Percentiles rank a stretch among this genome's conserved stretches.
Evolutionary conservation across 371 early-diverging fungal species (phyloP).

Genomic region (Apophysomyces variabilis): DNA sequence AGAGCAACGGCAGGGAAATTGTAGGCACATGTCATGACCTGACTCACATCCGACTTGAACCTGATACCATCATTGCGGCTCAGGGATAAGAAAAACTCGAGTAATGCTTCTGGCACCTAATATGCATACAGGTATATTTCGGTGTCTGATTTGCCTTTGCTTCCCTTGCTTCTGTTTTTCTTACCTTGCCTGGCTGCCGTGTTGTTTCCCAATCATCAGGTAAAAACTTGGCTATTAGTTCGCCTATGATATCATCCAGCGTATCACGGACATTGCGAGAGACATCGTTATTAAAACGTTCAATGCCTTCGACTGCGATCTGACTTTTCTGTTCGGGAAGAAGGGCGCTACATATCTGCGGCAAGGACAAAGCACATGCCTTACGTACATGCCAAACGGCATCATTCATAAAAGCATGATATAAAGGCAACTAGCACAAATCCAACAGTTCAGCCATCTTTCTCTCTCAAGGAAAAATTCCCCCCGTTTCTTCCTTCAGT

Average conservation of each 20-base stretch:
- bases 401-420: slow-evolving; percentile 45
- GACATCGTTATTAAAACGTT: slow-evolving; percentile 46
- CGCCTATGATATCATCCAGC: slow-evolving; percentile 53
- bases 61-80: slow-evolving; percentile 20
- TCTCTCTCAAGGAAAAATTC: neutral
- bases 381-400: slow-evolving; percentile 58
- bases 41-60: slow-evolving; percentile 40
- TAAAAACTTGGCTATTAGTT: slow-evolving; percentile 53
- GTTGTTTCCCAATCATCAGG: slow-evolving; percentile 42
- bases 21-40: slow-evolving; percentile 53
- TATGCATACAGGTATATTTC: no score
- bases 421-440: slow-evolving; percentile 41
- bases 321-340: slow-evolving; percentile 37
- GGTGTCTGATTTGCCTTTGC: neutral
- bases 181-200: slow-evolving; percentile 31
- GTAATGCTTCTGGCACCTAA: slow-evolving; percentile 24
- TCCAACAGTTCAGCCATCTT: neutral
- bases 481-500: no score
- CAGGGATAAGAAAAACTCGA: slow-evolving; percentile 25
- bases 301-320: slow-evolving; percentile 41
- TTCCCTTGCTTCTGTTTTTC: slow-evolving; percentile 10
- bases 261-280: slow-evolving; percentile 54
- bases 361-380: slow-evolving; percentile 51
- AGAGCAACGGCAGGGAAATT: slow-evolving; percentile 59
- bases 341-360: slow-evolving; percentile 44